A percentile compares a stretch with the other conserved stretches of the same genome.
These are phyloP conservation scores for Tulasnella sp. DNA, from an alignment of 768 basidiomycete species.

Conservation along the genomic window DNA sequence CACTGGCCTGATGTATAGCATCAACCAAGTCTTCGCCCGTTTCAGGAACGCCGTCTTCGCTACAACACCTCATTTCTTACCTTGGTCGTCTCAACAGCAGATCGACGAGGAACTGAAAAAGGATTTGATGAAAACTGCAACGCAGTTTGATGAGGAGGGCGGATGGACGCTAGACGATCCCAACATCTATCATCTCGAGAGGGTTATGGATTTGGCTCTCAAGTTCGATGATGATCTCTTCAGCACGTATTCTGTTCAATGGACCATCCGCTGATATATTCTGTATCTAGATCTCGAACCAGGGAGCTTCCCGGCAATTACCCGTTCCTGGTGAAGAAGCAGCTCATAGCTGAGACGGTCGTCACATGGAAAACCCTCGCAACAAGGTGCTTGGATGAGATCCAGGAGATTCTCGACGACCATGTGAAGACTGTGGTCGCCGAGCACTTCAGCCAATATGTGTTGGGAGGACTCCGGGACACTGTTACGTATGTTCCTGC, in stretches of 20 bases:
- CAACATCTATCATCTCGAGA: constrained; percentile 20
- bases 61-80: constrained; percentile 18
- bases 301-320: constrained; percentile 59
- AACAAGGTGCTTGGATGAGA: background rate
- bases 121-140: background rate
- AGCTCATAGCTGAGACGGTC: background rate
- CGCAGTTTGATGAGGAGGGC: background rate
- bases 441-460: background rate
- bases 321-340: constrained; percentile 40
- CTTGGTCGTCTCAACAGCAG: constrained; percentile 18
- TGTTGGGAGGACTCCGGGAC: background rate
- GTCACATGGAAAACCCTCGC: background rate
- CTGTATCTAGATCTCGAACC: constrained; percentile 44
- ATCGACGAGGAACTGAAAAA: background rate
- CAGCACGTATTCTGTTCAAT: no score
- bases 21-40: background rate
- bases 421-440: background rate
- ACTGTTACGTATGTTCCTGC: background rate
- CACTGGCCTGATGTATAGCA: background rate
- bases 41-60: background rate
- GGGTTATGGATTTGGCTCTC: constrained; percentile 16
- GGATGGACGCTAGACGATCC: constrained; percentile 28
- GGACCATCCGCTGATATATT: background rate
- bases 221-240: constrained; percentile 4
- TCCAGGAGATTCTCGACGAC: background rate